These are phyloP conservation scores for Zasmidium citrigriseum DNA, from an alignment of 2,329 filamentous ascomycete genomes.

Conservation along the genomic window DNA sequence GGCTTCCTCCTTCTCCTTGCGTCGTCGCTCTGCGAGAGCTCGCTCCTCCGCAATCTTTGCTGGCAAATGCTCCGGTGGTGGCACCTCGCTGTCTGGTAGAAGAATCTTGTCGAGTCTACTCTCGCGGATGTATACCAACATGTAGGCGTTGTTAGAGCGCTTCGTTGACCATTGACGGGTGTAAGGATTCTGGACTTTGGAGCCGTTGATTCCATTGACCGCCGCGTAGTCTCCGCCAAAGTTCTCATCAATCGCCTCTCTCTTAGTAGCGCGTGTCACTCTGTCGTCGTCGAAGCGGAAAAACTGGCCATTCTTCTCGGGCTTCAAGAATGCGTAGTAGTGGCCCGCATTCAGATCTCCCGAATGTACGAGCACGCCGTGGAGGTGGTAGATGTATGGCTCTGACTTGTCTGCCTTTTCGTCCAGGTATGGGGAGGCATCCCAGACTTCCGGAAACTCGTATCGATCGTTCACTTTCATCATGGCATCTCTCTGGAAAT, in stretches of 20 bases:
- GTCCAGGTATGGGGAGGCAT: conserved; percentile 83
- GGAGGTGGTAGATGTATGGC: conserved; percentile 86
- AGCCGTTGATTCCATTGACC: conserved; percentile 55
- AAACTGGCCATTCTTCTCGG: conserved; percentile 88
- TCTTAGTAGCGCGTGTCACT: conserved; percentile 88
- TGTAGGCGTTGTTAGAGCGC: conserved; percentile 86
- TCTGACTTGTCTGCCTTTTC: conserved; percentile 85
- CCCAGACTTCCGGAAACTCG: conserved; percentile 82
- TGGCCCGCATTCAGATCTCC: conserved; percentile 96
- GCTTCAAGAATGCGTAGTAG: conserved; percentile 97
- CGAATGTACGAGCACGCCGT: conserved; percentile 94
- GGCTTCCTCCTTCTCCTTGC: conserved; percentile 89
- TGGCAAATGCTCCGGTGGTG: conserved; percentile 81
- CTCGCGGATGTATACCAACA: conserved; percentile 96
- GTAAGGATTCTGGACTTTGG: conserved; percentile 64
- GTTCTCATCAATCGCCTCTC: conserved; percentile 94
- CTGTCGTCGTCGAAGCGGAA: conserved; percentile 98
- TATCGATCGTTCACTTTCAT: conserved; percentile 97
- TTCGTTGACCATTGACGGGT: conserved; percentile 65
- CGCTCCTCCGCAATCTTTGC: conserved; percentile 79
- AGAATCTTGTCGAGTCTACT: conserved; percentile 81
- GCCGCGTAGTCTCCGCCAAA: conserved; percentile 79
- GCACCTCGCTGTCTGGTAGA: conserved; percentile 70
- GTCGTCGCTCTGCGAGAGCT: conserved; percentile 70
- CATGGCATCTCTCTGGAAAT: conserved; percentile 93